These are phyloP conservation scores for Eucalyptus regnans DNA, from an alignment of 345 rosid species.

Conservation along the genomic window DNA sequence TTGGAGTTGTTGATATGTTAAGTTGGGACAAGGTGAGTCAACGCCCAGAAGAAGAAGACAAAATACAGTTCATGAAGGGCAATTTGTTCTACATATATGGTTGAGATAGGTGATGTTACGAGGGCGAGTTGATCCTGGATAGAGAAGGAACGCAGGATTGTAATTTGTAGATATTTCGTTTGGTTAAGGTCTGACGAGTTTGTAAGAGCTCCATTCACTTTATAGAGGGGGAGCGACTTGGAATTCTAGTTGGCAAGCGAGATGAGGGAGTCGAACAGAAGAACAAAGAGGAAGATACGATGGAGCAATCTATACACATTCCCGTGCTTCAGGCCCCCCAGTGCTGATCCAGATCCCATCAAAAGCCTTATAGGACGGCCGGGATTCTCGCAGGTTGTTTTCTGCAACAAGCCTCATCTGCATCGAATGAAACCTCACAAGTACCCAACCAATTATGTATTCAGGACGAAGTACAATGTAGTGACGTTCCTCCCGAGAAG, in stretches of 20 bases:
- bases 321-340: slow-evolving; percentile 15
- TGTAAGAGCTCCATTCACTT: not conserved
- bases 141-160: not conserved
- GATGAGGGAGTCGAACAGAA: slow-evolving; percentile 4
- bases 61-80: too few species aligned
- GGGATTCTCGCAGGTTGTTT: slow-evolving; percentile 29
- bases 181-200: not conserved
- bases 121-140: not conserved
- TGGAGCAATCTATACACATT: slow-evolving; percentile 42
- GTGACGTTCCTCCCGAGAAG: slow-evolving; percentile 58
- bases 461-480: slow-evolving; percentile 52
- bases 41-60: too few species aligned
- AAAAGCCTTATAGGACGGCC: slow-evolving; percentile 19
- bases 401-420: slow-evolving; percentile 41
- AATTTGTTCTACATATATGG: too few species aligned
- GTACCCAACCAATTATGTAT: slow-evolving; percentile 36
- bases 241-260: not conserved
- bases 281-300: slow-evolving; percentile 12
- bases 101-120: too few species aligned
- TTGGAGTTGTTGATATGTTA: too few species aligned
- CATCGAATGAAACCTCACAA: slow-evolving; percentile 30
- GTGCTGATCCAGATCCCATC: not conserved
- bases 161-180: not conserved
- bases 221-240: not conserved
- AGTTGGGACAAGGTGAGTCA: too few species aligned